Evolutionary conservation across 108 stramenopile genomes (phyloP).

Genomic region (Skeletonema menzelii): DNA sequence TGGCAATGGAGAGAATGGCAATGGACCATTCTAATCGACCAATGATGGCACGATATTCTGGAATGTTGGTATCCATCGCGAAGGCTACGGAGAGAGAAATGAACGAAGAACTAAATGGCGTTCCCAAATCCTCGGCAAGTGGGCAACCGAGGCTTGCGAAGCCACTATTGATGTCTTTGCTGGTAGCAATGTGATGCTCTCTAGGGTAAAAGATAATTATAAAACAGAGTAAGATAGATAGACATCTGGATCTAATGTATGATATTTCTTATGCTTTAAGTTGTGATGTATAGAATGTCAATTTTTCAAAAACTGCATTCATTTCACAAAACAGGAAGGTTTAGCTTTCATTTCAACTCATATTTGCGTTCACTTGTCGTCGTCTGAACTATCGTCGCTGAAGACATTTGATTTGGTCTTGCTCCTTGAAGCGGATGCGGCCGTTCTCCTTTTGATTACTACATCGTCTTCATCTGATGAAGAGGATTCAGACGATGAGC

Average conservation of each 20-base stretch:
- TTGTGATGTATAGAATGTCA: neutral
- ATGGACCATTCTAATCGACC: conserved; percentile 78
- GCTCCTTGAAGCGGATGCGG: neutral
- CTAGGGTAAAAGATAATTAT: no score
- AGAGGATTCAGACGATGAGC: conserved; percentile 45
- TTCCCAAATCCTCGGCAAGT: neutral
- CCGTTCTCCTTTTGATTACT: conserved; percentile 2
- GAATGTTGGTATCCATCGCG: conserved; percentile 72
- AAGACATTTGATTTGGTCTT: conserved; percentile 8
- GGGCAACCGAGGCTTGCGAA: conserved; percentile 75
- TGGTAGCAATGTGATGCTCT: conserved; percentile 84
- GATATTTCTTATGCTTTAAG: neutral
- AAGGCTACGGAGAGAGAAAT: conserved; percentile 79
- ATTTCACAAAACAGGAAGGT: neutral
- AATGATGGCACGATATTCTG: conserved; percentile 76
- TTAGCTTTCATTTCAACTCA: conserved; percentile 30
- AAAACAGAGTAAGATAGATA: no score
- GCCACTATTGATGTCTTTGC: conserved; percentile 77
- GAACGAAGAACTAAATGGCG: conserved; percentile 48
- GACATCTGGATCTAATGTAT: no score
- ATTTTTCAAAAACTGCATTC: neutral
- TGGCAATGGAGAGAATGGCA: conserved; percentile 80
- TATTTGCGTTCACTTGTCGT: conserved; percentile 23
- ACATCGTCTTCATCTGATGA: conserved; percentile 22
- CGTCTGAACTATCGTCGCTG: conserved; percentile 14